Evolutionary conservation across 1,284 basidiomycete species (phyloP).

Genomic region (Cryptococcus hybrid): DNA sequence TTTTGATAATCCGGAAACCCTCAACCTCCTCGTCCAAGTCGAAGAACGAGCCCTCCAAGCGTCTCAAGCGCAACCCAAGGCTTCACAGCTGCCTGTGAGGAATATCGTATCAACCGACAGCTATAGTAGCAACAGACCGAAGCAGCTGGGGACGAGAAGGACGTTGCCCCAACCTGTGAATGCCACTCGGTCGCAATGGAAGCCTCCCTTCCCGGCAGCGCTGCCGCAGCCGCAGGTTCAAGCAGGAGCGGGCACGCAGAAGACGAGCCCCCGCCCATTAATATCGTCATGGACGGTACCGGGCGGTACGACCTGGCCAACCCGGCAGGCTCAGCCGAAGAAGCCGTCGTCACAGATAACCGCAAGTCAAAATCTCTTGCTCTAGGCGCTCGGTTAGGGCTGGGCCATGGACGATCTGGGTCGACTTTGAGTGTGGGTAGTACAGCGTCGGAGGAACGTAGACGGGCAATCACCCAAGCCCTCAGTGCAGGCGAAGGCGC

Average conservation of each 20-base stretch:
- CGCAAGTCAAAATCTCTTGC: conserved; percentile 13
- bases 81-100: not conserved
- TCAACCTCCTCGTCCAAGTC: conserved; percentile 23
- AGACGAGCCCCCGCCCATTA: conserved; percentile 18
- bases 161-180: no score
- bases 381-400: conserved; percentile 12
- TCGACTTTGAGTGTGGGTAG: not conserved
- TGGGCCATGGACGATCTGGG: conserved; percentile 1
- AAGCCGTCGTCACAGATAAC: conserved; percentile 25
- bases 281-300: conserved; percentile 27
- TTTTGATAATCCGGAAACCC: no score
- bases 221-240: no score
- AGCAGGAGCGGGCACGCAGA: not conserved
- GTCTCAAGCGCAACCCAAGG: conserved; percentile 1
- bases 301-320: conserved; percentile 28
- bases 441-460: not conserved
- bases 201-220: no score
- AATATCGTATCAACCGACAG: not conserved
- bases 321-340: not conserved
- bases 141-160: not conserved
- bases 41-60: conserved; percentile 32
- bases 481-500: not conserved
- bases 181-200: no score
- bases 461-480: conserved; percentile 16
- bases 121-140: not conserved